phyloP scores from a whole-genome alignment of 2,329 filamentous ascomycete species.

The Ophiostoma angusticollis region DNA sequence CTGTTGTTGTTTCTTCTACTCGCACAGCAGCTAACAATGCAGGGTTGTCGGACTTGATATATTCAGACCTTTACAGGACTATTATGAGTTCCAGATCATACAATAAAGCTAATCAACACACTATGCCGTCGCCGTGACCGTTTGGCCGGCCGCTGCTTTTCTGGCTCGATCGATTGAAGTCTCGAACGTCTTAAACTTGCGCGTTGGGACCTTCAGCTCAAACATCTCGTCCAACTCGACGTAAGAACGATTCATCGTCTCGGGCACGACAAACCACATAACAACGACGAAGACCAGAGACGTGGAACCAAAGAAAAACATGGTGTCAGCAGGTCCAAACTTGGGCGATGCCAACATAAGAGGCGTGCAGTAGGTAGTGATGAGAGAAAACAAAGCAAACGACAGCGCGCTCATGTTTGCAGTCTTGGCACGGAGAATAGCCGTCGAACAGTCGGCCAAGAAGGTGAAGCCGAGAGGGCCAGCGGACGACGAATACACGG shows the following conservation, averaged over 20 bases:
- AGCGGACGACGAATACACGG: slow-evolving; percentile 5
- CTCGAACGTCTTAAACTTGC: slow-evolving; percentile 21
- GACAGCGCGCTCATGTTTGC: slow-evolving; percentile 7
- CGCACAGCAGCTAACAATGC: too few relatives aligned
- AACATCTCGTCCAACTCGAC: slow-evolving; percentile 32
- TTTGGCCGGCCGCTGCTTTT: not conserved
- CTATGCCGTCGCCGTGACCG: too few relatives aligned
- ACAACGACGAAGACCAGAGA: slow-evolving; percentile 9
- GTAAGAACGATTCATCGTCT: slow-evolving; percentile 33
- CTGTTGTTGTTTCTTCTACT: too few relatives aligned
- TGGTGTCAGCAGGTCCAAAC: not conserved
- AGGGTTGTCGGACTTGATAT: too few relatives aligned
- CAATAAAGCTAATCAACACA: too few relatives aligned
- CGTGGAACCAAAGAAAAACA: slow-evolving; percentile 9
- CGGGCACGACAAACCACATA: slow-evolving; percentile 18
- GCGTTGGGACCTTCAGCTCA: slow-evolving; percentile 20
- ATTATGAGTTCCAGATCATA: too few relatives aligned
- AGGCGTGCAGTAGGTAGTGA: slow-evolving; percentile 7
- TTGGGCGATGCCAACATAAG: slow-evolving; percentile 5
- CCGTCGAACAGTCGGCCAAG: slow-evolving; percentile 6
- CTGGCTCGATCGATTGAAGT: slow-evolving; percentile 5
- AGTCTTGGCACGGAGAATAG: slow-evolving; percentile 7
- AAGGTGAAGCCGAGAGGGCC: slow-evolving; percentile 6
- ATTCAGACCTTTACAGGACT: too few relatives aligned
- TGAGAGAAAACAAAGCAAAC: slow-evolving; percentile 5